Base-by-base conservation (phyloP, 768 basidiomycete species). In the Hortiboletus flavorubellus region DNA sequence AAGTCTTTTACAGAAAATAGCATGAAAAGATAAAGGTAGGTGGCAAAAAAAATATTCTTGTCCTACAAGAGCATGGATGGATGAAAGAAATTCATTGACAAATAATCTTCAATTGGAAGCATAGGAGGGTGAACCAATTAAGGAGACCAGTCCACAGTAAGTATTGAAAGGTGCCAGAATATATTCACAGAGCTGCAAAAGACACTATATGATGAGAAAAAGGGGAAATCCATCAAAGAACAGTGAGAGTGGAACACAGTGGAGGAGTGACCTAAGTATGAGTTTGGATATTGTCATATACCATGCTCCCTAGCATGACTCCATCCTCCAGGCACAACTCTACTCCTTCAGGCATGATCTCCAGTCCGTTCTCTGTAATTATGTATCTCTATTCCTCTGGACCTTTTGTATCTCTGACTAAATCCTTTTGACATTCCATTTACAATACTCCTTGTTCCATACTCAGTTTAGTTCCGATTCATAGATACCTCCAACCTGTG, bases 151-250 rank as follows among this genome's bases (percentile, higher is more conserved):
- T 79, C 80, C 59, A 82, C 80, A 5, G 81, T 74, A 60, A 87
- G 77, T 79, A 87, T 86, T 10, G 89, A 85, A 3, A 89, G 87
- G 69, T 91, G 89, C 87, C 88, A 90, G 63, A 87, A 86, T 9
- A 85, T 58, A 29, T 72, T 80, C 0, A 78, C 80, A 6, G 79
- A 80, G 7, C 81, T 82, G 15, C 83, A 74, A 29, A 84, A 71
- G 5, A 80, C 76, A n/a, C 77, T 78, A 38, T 80, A 76, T 8
- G 75, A 72, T 16, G 82, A 74, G 64, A 79, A 85, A 14, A 83
- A 89, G 0, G 86, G 83, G 47, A 76, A 78, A 30, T 90, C 86
- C 73, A 86, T 81, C 15, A 86, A 85, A 0, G 79, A 78, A 3
- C 80, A 77, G 43, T 82, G 81, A 2, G 86, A 87, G 53, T 81